These are phyloP conservation scores for Paracoccidioides lutzii DNA, from an alignment of 2,329 filamentous ascomycete species.

Conservation along the genomic window DNA sequence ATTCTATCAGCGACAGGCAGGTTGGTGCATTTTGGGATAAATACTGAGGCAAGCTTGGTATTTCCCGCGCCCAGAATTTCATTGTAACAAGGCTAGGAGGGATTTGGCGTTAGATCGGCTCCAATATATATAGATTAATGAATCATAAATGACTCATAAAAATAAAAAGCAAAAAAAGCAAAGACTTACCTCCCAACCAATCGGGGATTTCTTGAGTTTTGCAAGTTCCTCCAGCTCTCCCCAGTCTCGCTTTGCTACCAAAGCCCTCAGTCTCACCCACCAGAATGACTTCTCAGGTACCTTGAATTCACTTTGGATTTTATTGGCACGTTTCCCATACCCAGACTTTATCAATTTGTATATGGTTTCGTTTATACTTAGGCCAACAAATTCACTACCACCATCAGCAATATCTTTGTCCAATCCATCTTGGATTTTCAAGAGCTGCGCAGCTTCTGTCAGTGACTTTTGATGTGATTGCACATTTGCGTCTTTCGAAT, in stretches of 20 bases:
- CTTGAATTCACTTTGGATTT: slow-evolving; percentile 83
- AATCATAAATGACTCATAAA: neutral
- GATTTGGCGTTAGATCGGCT: slow-evolving; percentile 17
- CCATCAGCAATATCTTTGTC: slow-evolving; percentile 63
- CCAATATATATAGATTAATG: slow-evolving; percentile 1
- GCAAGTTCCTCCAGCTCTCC: slow-evolving; percentile 77
- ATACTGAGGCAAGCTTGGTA: slow-evolving; percentile 66
- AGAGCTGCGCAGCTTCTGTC: slow-evolving; percentile 64
- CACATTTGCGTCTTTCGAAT: slow-evolving; percentile 61
- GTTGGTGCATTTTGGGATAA: slow-evolving; percentile 75
- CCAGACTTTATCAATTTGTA: slow-evolving; percentile 75
- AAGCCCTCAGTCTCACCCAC: slow-evolving; percentile 74
- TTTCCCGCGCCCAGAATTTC: slow-evolving; percentile 81
- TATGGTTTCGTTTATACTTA: slow-evolving; percentile 83
- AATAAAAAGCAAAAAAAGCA: neutral
- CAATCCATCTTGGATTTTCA: slow-evolving; percentile 76
- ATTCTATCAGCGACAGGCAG: slow-evolving; percentile 58
- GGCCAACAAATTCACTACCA: slow-evolving; percentile 56
- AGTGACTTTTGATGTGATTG: slow-evolving; percentile 59
- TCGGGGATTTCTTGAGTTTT: slow-evolving; percentile 66
- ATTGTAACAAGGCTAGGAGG: slow-evolving; percentile 72
- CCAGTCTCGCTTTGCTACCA: slow-evolving; percentile 86
- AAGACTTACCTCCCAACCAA: slow-evolving; percentile 78
- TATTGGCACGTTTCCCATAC: slow-evolving; percentile 72
- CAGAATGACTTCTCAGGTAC: slow-evolving; percentile 80